These are phyloP conservation scores for Mortierella hygrophila DNA, from an alignment of 192 early-diverging fungal species.

Conservation along the genomic window DNA sequence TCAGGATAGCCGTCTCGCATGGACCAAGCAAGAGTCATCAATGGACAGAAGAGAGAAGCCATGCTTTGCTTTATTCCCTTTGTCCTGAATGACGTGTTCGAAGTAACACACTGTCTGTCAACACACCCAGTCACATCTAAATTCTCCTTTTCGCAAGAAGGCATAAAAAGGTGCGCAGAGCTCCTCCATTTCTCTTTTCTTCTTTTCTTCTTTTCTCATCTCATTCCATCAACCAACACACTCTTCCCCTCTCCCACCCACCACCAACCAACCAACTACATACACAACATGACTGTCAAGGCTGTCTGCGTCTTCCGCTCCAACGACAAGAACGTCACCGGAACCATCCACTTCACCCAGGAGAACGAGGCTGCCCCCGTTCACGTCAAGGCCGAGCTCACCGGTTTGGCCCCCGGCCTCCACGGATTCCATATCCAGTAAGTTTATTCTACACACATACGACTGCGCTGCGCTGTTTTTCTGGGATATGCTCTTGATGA, in stretches of 20 bases:
- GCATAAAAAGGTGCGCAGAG: constrained; percentile 33
- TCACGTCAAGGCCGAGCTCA: constrained; percentile 67
- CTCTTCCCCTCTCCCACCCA: background rate
- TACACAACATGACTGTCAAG: constrained; percentile 73
- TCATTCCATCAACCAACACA: constrained; percentile 14
- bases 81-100: background rate
- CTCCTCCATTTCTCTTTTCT: constrained; percentile 21
- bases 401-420: constrained; percentile 75
- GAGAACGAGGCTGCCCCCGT: constrained; percentile 67
- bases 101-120: background rate
- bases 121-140: background rate
- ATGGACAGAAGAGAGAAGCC: no score
- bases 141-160: background rate
- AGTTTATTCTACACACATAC: constrained; percentile 7
- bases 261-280: constrained; percentile 7
- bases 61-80: no score
- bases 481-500: background rate
- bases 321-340: constrained; percentile 73
- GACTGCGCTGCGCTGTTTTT: constrained; percentile 1
- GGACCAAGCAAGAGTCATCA: no score
- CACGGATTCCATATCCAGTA: constrained; percentile 94
- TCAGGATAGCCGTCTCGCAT: no score
- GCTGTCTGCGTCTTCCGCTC: constrained; percentile 86
- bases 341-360: constrained; percentile 81
- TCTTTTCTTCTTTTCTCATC: constrained; percentile 29